Base-by-base conservation (phyloP, 495 filamentous ascomycete genomes). In the Trichoderma parareesei region DNA sequence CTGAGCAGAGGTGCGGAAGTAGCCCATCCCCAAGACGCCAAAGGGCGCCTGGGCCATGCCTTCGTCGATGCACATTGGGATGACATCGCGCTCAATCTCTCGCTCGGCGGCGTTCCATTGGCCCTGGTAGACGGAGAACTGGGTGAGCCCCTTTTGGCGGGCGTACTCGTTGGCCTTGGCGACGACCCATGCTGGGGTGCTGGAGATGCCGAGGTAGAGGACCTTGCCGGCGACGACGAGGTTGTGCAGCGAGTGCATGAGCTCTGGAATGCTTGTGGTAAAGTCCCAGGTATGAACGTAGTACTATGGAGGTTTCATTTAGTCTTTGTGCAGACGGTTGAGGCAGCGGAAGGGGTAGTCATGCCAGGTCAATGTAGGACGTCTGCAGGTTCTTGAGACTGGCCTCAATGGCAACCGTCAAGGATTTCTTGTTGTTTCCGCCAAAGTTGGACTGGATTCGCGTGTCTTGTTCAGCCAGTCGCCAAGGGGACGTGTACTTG, bases 101-200 rank as follows among this genome's bases (percentile, higher is more conserved):
- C 84, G 74, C 2, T 73, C 33, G 71, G 76, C 65, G 64, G 82
- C 78, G 66, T 76, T 85, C 86, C 87, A 89, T 4, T 71, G 74
- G 38, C 87, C 88, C 71, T 88, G 85, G 73, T 89, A 90, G 63
- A 90, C 74, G 48, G 71, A 75, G 74, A 90, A 89, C 7, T 78
- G 85, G 0, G 81, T 83, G 66, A 84, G 81, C 66, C 84, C 86
- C 61, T 87, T 78, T 1, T 78, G 78, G 33, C 81, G 78, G 0
- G 86, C 86, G 66, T 87, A 87, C 10, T 74, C 76, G 67, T 89
- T 89, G 4, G 81, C 81, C 11, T 79, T 80, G 60, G 71, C 72
- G 5, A 87, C 86, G n/a, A 87, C 65, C 85, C 85, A 89, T n/a
- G 85, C 86, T 0, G 86, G 86, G 0, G 79, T 80, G 67, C 88